These are phyloP conservation scores for Rhododendron williamsianum DNA, from an alignment of 148 eudicot genomes.

Conservation along the genomic window DNA sequence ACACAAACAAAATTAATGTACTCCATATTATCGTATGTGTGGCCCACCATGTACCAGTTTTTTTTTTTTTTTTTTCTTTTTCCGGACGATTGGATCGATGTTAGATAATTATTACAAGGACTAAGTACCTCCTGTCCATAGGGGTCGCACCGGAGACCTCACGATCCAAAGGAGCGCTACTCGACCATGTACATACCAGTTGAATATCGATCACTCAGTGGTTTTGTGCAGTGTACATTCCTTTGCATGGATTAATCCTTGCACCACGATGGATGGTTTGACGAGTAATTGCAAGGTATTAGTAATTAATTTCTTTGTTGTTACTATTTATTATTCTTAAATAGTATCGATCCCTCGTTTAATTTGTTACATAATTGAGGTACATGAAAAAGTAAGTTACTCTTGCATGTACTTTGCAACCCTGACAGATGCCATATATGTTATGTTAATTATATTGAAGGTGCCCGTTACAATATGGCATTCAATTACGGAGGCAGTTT, in stretches of 20 bases:
- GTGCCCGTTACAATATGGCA: background rate
- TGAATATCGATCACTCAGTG: background rate
- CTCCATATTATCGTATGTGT: background rate
- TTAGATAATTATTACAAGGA: too few relatives aligned
- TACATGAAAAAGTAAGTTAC: background rate
- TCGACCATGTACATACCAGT: background rate
- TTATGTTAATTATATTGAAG: background rate
- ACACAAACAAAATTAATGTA: background rate
- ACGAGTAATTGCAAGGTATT: background rate
- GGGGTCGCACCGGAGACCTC: too few relatives aligned
- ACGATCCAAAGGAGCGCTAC: too few relatives aligned
- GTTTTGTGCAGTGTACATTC: background rate
- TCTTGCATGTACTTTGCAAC: background rate
- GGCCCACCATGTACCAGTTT: too few relatives aligned
- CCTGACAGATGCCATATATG: background rate
- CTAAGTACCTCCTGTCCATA: too few relatives aligned
- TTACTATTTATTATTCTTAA: too few relatives aligned
- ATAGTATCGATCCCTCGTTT: background rate
- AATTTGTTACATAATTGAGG: background rate
- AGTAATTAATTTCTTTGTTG: background rate
- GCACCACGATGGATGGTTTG: background rate
- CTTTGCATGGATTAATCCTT: background rate
- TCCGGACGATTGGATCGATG: too few relatives aligned
- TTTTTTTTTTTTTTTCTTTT: too few relatives aligned
- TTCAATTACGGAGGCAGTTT: background rate